A percentile compares a stretch with the other conserved stretches of the same genome.
These are phyloP conservation scores for Termitomyces sp. DNA, from an alignment of 768 basidiomycete species.

Conservation along the genomic window DNA sequence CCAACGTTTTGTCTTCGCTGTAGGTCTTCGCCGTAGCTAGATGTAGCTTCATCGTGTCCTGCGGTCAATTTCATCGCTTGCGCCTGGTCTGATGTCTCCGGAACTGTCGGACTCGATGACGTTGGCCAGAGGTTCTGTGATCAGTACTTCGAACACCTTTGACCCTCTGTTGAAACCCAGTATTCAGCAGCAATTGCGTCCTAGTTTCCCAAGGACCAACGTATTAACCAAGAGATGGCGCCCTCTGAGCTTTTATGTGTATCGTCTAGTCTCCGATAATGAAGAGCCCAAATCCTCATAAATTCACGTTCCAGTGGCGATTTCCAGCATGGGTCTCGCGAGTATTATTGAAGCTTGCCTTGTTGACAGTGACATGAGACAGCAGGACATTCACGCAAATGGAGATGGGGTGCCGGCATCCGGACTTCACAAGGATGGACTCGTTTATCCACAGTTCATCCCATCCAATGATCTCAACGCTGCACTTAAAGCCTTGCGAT, in stretches of 20 bases:
- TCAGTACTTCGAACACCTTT: conserved; percentile 14
- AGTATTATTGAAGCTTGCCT: conserved; percentile 23
- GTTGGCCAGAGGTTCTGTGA: background rate
- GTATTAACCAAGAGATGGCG: conserved; percentile 14
- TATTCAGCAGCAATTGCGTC: conserved; percentile 16
- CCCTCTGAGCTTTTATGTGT: conserved; percentile 17
- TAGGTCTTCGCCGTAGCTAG: background rate
- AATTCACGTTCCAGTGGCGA: conserved; percentile 16
- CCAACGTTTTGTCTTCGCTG: too few species aligned
- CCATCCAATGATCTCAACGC: conserved; percentile 22
- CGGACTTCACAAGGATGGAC: background rate
- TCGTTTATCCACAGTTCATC: conserved; percentile 19
- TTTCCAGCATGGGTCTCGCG: conserved; percentile 21
- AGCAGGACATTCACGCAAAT: background rate
- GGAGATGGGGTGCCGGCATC: background rate
- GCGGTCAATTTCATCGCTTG: background rate
- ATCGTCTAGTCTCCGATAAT: conserved; percentile 14
- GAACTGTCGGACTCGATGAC: background rate
- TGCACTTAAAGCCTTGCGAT: conserved; percentile 21
- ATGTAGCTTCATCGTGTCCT: background rate
- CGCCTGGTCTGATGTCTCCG: background rate
- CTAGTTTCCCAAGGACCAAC: conserved; percentile 19
- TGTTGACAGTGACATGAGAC: conserved; percentile 15
- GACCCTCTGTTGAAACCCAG: conserved; percentile 18
- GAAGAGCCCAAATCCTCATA: background rate